Base-by-base conservation (phyloP, 2,329 filamentous ascomycete genomes). In the Knufia petricola region DNA sequence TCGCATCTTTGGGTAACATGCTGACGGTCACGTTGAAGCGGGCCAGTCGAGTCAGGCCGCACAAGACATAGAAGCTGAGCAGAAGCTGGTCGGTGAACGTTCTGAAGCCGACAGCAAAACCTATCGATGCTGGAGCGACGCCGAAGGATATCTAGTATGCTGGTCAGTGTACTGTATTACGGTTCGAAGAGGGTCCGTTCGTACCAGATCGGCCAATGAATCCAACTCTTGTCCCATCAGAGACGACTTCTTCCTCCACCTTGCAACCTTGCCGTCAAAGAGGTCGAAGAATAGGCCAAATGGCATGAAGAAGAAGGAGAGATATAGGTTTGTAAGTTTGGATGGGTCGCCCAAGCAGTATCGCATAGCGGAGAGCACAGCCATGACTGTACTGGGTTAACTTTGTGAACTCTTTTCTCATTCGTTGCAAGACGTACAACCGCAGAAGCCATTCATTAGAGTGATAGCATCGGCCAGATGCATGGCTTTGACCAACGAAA, bases 171-270 rank as follows among this genome's bases (percentile, higher is more conserved):
- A 39, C 7, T 34, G 26, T 7, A 19, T 19, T 24, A 20, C 13
- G n/a, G n/a, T 28, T 26, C 13, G 20, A 24, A 8, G 19, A n/a
- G n/a, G 12, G 12, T 28, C 6, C 12, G 26, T 28, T 24, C 78
- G 23, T 82, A 95, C 88, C 74, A 98, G 66, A 65, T 98, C 92
- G 48, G 92, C 92, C 41, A 98, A 75, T 4, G 90, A 96, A 67
- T 98, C 92, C 49, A 98, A 73, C 69, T 98, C 92, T 68, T 95
- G 90, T 10, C 92, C 92, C 90, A 98, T 96, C 64, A 98, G 74
- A 60, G 86, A 94, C 61, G 87, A 92, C 82, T 95, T 98, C 70
- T 87, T 84, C 65, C 92, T 81, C 92, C 92, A 96, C 56, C 92
- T 77, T 55, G 92, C 92, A 49, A 98, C 89, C 64, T 89, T 92